These are phyloP conservation scores for Rosa persica DNA, from an alignment of 306 rosid genomes.

Conservation along the genomic window DNA sequence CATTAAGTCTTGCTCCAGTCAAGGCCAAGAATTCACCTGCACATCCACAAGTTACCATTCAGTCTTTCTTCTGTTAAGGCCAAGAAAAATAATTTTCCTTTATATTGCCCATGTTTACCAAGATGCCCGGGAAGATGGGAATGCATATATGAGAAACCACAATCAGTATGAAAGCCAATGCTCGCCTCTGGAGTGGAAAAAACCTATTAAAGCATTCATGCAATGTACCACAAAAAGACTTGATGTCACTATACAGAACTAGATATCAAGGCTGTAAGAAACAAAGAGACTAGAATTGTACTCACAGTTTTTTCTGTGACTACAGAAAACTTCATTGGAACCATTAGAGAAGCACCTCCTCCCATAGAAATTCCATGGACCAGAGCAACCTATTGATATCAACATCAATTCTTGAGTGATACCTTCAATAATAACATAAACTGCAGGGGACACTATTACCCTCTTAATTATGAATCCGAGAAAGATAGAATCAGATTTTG, in stretches of 20 bases:
- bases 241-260: conserved; percentile 13
- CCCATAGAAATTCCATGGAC: conserved; percentile 96
- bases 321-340: conserved; percentile 81
- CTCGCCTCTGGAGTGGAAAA: conserved; percentile 96
- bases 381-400: conserved; percentile 65
- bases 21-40: conserved; percentile 87
- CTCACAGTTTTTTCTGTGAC: conserved; percentile 91
- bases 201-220: conserved; percentile 46
- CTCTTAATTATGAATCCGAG: neutral
- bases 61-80: neutral
- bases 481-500: conserved; percentile 5
- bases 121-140: conserved; percentile 80
- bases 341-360: conserved; percentile 94
- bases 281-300: conserved; percentile 16
- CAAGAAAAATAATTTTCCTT: neutral
- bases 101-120: conserved; percentile 45
- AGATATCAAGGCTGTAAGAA: neutral
- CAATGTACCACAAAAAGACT: conserved; percentile 3
- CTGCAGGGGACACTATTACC: neutral
- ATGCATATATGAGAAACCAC: conserved; percentile 82
- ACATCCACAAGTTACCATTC: conserved; percentile 19
- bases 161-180: conserved; percentile 91
- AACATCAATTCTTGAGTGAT: conserved; percentile 15
- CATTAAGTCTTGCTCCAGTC: conserved; percentile 72
- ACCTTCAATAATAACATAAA: conserved; percentile 9